Conservation (phyloP, 164 flowering plant genomes). For the Vitis vinifera region DNA sequence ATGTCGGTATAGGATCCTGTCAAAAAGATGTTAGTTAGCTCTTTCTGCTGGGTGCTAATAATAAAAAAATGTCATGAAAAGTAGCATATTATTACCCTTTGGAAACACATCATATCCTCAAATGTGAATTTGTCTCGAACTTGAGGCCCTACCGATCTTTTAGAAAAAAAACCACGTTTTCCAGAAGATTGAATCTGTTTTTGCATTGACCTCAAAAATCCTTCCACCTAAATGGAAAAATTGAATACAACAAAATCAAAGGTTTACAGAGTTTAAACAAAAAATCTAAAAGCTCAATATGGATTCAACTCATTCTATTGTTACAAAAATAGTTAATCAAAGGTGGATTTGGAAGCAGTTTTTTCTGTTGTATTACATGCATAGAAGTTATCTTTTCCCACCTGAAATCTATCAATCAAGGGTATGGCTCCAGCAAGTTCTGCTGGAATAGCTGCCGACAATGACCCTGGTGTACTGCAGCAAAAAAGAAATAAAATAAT, state of each 20-base stretch:
- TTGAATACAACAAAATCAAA: not conserved
- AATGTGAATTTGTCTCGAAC: conserved; percentile 81
- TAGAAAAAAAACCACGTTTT: conserved; percentile 89
- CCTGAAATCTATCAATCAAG: conserved; percentile 93
- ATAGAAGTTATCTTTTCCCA: conserved; percentile 16
- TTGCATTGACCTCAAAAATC: conserved; percentile 86
- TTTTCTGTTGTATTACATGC: not conserved
- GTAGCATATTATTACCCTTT: conserved; percentile 55
- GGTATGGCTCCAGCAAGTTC: conserved; percentile 95
- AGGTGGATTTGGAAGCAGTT: too few relatives aligned
- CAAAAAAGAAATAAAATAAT: conserved; percentile 7
- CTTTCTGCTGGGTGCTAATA: not conserved
- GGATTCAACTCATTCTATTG: not conserved
- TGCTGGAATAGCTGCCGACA: conserved; percentile 68
- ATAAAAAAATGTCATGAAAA: not conserved
- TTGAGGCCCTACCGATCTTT: conserved; percentile 72
- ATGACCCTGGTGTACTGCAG: conserved; percentile 68
- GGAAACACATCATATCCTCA: conserved; percentile 98
- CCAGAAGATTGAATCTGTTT: conserved; percentile 88
- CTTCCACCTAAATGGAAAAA: conserved; percentile 67
- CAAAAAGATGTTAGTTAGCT: conserved; percentile 13
- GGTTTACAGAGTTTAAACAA: too few relatives aligned
- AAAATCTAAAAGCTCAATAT: not conserved
- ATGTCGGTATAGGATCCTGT: conserved; percentile 97
- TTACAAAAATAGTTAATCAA: not conserved